Evolutionary conservation across 768 basidiomycete species (phyloP).

Genomic region (Suillus occidentalis): DNA sequence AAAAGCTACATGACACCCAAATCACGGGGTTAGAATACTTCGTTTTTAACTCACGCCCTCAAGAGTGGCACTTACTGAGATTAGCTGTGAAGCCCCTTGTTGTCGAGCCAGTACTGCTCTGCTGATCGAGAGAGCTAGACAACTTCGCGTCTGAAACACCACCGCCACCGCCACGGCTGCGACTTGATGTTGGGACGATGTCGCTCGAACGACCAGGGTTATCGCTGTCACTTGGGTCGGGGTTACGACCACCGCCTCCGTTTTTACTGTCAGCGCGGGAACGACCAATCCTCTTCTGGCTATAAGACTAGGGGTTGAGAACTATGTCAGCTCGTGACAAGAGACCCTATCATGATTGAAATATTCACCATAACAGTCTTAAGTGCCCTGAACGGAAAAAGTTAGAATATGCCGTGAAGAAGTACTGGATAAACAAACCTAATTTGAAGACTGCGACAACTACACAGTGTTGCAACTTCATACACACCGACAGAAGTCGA

Average conservation of each 20-base stretch:
- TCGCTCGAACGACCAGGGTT: slow-evolving; percentile 36
- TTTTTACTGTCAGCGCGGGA: slow-evolving; percentile 49
- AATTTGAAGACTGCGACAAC: slow-evolving; percentile 86
- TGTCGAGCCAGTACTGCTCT: slow-evolving; percentile 18
- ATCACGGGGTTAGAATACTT: slow-evolving; percentile 26
- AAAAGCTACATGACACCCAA: slow-evolving; percentile 20
- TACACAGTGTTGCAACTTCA: slow-evolving; percentile 91
- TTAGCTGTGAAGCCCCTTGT: slow-evolving; percentile 22
- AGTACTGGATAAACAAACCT: slow-evolving; percentile 50
- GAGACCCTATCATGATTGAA: slow-evolving; percentile 6
- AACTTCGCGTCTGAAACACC: slow-evolving; percentile 58
- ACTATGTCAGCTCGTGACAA: slow-evolving; percentile 15
- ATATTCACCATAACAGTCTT: slow-evolving; percentile 78
- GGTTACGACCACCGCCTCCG: slow-evolving; percentile 39
- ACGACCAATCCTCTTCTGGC: slow-evolving; percentile 66
- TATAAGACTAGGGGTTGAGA: slow-evolving; percentile 59
- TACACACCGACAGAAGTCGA: slow-evolving; percentile 89
- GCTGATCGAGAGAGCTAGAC: slow-evolving; percentile 29
- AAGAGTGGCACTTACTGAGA: slow-evolving; percentile 28
- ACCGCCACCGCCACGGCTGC: slow-evolving; percentile 45
- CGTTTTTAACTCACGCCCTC: slow-evolving; percentile 22
- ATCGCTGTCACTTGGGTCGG: slow-evolving; percentile 38
- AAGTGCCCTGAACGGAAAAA: slow-evolving; percentile 51
- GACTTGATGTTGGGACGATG: slow-evolving; percentile 33
- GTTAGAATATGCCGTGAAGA: slow-evolving; percentile 9